Base-by-base conservation (phyloP, 192 early-diverging fungal genomes). In the Coemansia sp. region DNA sequence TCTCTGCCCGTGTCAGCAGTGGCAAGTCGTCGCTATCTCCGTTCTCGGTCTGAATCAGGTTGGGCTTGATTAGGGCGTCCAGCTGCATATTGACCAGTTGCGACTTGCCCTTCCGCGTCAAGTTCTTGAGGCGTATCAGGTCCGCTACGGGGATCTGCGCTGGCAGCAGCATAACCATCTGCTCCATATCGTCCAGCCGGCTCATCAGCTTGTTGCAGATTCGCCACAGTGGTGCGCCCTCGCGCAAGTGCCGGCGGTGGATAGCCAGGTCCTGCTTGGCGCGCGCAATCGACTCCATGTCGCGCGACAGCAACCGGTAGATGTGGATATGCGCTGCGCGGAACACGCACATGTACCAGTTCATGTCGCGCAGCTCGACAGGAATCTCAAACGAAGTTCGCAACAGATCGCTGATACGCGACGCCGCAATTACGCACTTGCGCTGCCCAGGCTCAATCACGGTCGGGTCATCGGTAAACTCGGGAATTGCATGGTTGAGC, bases 311-410 rank as follows among this genome's bases (percentile, higher is more conserved):
- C 57, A 83, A 42, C 42, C 80, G 60, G 59, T 78, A 83, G 33
- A 77, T 78, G 63, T 83, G 80, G 40, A 83, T 75, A 36, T 78
- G 76, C 16, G 80, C 75, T 0, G 80, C 80, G 17, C 76, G 71
- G 72, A 83, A 83, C 63, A 83, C 76, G 35, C 80, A 83, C 80
- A 83, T 83, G 75, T 83, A 83, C 80, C 80, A 83, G 76, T 78
- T 78, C 66, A 83, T 78, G 37, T 83, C 76, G 63, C 80, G 80
- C 51, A 45, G 41, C 27, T 77, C 76, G 48, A 83, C 59, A 3
- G 80, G 66, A 29, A 83, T 72, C 62, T 83, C 80, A 48, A 72
- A 83, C 51, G 80, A 78, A 39, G 80, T 64, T 4, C 80, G 75
- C 66, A 83, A 40, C 16, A 83, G 57, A 46, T 83, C 80, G 67